These are phyloP conservation scores for Solanum piurae DNA, from an alignment of 257 asterid species.

Conservation along the genomic window DNA sequence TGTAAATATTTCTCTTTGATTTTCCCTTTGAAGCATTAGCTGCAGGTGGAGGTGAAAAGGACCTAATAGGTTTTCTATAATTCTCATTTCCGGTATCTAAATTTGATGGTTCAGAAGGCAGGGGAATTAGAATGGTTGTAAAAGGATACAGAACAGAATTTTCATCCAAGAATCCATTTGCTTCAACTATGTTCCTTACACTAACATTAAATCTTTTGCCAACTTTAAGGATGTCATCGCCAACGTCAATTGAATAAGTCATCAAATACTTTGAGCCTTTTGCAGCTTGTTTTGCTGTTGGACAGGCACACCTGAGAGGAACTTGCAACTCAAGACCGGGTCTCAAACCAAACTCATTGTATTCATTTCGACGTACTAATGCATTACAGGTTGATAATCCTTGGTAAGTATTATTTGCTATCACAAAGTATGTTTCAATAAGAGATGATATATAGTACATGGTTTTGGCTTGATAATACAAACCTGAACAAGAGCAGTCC, in stretches of 20 bases:
- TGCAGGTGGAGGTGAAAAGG: neutral
- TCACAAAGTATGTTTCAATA: constrained; percentile 18
- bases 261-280: constrained; percentile 22
- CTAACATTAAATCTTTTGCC: constrained; percentile 30
- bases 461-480: constrained; percentile 25
- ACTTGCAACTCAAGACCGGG: constrained; percentile 23
- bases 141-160: constrained; percentile 18
- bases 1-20: constrained; percentile 6
- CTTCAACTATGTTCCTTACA: constrained; percentile 11
- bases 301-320: constrained; percentile 54
- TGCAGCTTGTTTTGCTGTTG: constrained; percentile 21
- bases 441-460: constrained; percentile 8
- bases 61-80: neutral
- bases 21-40: neutral
- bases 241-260: constrained; percentile 28
- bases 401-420: constrained; percentile 39
- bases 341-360: constrained; percentile 1
- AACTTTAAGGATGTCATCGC: constrained; percentile 20
- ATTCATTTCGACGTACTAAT: constrained; percentile 6
- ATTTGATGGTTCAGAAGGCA: constrained; percentile 20
- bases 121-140: constrained; percentile 36
- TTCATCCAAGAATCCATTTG: constrained; percentile 26
- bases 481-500: constrained; percentile 36
- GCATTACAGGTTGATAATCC: constrained; percentile 42
- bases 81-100: neutral